These are phyloP conservation scores for Pinus taeda DNA, from an alignment of 75 land plant species.

Conservation along the genomic window DNA sequence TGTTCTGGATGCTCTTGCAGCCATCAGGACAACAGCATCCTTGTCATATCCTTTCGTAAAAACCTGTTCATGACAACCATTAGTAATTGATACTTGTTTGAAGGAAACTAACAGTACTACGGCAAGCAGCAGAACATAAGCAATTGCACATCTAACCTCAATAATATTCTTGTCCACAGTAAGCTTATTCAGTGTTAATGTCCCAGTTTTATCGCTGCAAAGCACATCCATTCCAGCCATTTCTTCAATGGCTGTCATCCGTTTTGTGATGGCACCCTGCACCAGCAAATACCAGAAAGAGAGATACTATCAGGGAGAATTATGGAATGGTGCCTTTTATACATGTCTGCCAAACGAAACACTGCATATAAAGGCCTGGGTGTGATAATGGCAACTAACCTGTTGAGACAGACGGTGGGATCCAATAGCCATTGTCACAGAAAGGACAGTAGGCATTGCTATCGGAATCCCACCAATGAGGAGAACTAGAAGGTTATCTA, in stretches of 20 bases:
- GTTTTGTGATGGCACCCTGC: conserved; percentile 96
- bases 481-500: conserved; percentile 86
- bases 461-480: conserved; percentile 98
- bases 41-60: conserved; percentile 69
- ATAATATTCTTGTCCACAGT: conserved; percentile 85
- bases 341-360: not conserved
- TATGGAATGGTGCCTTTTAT: not conserved
- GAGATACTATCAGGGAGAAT: not conserved
- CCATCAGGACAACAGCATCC: conserved; percentile 76
- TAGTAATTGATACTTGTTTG: not conserved
- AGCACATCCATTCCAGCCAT: conserved; percentile 99
- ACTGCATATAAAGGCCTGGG: not conserved
- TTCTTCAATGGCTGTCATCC: conserved; percentile 99
- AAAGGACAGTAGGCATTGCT: conserved; percentile 94
- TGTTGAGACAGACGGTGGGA: conserved; percentile 88
- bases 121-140: not conserved
- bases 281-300: conserved; percentile 1
- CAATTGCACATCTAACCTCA: conserved; percentile 47
- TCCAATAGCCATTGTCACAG: conserved; percentile 95
- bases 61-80: conserved; percentile 32
- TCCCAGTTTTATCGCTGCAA: conserved; percentile 97
- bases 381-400: conserved; percentile 29
- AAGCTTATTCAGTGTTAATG: conserved; percentile 87
- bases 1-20: conserved; percentile 82
- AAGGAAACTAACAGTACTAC: not conserved